Percentiles rank a stretch among this genome's conserved stretches.
phyloP scores from a whole-genome alignment of 305 asterid genomes.

The Fraxinus sp. region DNA sequence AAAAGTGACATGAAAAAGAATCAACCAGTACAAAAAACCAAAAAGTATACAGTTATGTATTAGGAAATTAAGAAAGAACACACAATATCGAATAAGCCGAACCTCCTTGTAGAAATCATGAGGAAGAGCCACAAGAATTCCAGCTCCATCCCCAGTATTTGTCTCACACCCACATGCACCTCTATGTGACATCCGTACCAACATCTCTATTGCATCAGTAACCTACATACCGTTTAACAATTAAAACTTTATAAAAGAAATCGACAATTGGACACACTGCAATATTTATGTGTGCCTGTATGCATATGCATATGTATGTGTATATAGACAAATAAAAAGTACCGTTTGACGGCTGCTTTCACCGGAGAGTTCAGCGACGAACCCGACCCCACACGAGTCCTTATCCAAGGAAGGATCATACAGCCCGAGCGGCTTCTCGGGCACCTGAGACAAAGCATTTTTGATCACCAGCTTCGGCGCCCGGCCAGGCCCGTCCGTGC shows the following conservation, averaged over 20 bases:
- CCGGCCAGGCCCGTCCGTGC: conserved; percentile 52
- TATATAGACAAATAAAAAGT: background rate
- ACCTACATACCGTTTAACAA: conserved; percentile 45
- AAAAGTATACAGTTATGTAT: background rate
- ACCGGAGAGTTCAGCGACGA: conserved; percentile 96
- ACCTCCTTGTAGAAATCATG: conserved; percentile 90
- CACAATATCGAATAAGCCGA: background rate
- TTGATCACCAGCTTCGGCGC: conserved; percentile 61
- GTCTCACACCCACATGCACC: conserved; percentile 99
- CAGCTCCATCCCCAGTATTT: conserved; percentile 99
- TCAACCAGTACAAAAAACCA: background rate
- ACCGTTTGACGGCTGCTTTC: conserved; percentile 96
- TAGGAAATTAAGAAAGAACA: background rate
- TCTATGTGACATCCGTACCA: conserved; percentile 92
- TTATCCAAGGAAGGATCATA: conserved; percentile 90
- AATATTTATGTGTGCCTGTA: background rate
- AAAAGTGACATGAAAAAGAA: background rate
- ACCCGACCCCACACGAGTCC: conserved; percentile 99
- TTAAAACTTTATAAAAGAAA: background rate
- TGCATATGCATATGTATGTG: background rate
- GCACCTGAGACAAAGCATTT: conserved; percentile 77
- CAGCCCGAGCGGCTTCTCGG: conserved; percentile 93
- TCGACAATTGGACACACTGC: background rate
- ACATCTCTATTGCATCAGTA: conserved; percentile 94
- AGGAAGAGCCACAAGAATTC: conserved; percentile 95